Percentiles rank a stretch among this genome's conserved stretches.
Conservation (phyloP, 805 yeast species). For the Candida manassasensis region DNA sequence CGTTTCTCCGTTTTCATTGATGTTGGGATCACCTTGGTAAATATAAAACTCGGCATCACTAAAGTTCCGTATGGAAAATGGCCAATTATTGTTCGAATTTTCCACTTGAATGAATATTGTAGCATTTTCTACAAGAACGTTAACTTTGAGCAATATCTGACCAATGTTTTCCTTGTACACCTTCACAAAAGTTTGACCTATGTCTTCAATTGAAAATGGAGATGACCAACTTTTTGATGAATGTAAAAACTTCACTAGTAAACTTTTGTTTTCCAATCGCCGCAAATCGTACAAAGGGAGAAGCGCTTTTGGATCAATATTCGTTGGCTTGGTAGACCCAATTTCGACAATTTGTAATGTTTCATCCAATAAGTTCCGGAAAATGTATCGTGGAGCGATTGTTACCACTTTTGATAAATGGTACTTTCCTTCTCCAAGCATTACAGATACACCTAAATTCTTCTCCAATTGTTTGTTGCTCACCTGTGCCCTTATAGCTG, state of each 20-base stretch:
- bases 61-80: slow-evolving; percentile 85
- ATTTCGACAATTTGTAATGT: slow-evolving; percentile 60
- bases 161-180: slow-evolving; percentile 59
- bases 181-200: slow-evolving; percentile 77
- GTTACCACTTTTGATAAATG: slow-evolving; percentile 71
- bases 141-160: slow-evolving; percentile 67
- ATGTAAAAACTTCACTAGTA: slow-evolving; percentile 56
- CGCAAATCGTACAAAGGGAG: slow-evolving; percentile 64
- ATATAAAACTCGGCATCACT: slow-evolving; percentile 82
- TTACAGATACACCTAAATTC: slow-evolving; percentile 67
- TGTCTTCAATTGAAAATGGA: slow-evolving; percentile 77
- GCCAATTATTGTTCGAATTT: slow-evolving; percentile 81
- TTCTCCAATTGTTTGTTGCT: slow-evolving; percentile 54
- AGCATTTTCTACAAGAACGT: slow-evolving; percentile 73
- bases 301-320: slow-evolving; percentile 43
- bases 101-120: slow-evolving; percentile 72
- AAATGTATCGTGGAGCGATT: slow-evolving; percentile 75
- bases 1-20: slow-evolving; percentile 58
- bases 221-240: slow-evolving; percentile 73
- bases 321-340: slow-evolving; percentile 52
- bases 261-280: slow-evolving; percentile 51
- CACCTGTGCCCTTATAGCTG: slow-evolving; percentile 47
- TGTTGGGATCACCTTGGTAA: slow-evolving; percentile 77
- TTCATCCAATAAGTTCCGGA: slow-evolving; percentile 57
- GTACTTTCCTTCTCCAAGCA: slow-evolving; percentile 85